These are phyloP conservation scores for Exophiala sideris DNA, from an alignment of 2,329 filamentous ascomycete genomes.

Conservation along the genomic window DNA sequence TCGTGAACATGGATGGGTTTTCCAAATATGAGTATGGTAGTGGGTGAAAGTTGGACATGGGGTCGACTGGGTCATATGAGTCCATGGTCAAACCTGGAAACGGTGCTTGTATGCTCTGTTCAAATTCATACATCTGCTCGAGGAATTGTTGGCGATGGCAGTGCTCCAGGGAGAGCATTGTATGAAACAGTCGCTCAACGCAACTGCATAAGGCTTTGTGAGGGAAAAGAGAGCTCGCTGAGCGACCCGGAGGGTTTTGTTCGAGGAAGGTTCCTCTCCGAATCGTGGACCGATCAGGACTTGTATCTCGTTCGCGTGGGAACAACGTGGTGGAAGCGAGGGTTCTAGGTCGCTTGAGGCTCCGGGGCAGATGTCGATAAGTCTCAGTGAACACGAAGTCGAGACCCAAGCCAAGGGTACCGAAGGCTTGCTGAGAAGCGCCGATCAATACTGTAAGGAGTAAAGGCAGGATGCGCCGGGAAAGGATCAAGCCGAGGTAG, in stretches of 20 bases:
- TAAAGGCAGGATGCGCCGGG: slow-evolving; percentile 1
- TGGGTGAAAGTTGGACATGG: slow-evolving; percentile 22
- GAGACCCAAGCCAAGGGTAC: slow-evolving; percentile 12
- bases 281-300: slow-evolving; percentile 5
- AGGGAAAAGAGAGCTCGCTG: neutral
- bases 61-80: slow-evolving; percentile 14
- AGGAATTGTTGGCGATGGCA: slow-evolving; percentile 20
- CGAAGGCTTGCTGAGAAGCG: slow-evolving; percentile 27
- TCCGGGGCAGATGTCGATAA: slow-evolving; percentile 12
- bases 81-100: slow-evolving; percentile 25
- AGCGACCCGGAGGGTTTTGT: neutral
- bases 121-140: slow-evolving; percentile 18
- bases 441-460: slow-evolving; percentile 24
- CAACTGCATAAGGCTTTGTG: slow-evolving; percentile 11
- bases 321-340: neutral
- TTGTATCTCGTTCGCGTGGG: slow-evolving; percentile 5
- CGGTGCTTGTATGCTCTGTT: slow-evolving; percentile 22
- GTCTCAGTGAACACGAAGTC: slow-evolving; percentile 10
- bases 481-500: neutral
- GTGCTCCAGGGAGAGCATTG: slow-evolving; percentile 28
- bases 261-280: slow-evolving; percentile 2
- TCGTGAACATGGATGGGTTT: slow-evolving; percentile 19
- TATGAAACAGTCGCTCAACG: slow-evolving; percentile 5
- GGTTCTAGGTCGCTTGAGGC: slow-evolving; percentile 11
- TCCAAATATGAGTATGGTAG: slow-evolving; percentile 25